Evolutionary conservation across 768 basidiomycete species (phyloP), one percentile per base, ranked within the genome.

Genomic region (Dictyophora rubrovolvata): DNA sequence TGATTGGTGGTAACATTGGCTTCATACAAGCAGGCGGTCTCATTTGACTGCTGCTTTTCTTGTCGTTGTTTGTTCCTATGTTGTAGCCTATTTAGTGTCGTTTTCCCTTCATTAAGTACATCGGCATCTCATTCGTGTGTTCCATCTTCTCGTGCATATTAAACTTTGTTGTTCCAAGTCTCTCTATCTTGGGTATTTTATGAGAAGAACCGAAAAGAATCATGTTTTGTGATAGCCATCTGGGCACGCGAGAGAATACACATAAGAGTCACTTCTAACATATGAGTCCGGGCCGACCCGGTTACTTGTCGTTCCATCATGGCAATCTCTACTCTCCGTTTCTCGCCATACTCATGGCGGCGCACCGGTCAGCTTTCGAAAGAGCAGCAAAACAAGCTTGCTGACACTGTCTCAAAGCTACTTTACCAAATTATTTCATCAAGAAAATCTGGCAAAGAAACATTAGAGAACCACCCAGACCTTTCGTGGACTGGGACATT

Each of bases 321-420:
- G 52, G 56, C 56, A 17, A 35, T 53, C 28, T 21, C 56, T 28
- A 34, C 22, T 28, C 57, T 53, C 33, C 57, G 57, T n/a, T 59
- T 28, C 50, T 35, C 57, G 17, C 57, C 57, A 20, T 42, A 42
- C n/a, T 14, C 42, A 42, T 59, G 57, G 57, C 23, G 23, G 18
- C 20, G 17, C 20, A 59, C 37, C 37, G 36, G n/a, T n/a, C 23
- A 34, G n/a, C 50, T 59, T 17, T 21, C 57, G 5, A 33, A 2
- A n/a, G 21, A 47, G 11, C 48, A 59, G 36, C 52, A 59, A 33
- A 36, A 11, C 11, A 37, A 22, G 1, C 33, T 59, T 33, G 37
- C 57, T 21, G 28, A 20, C 20, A 28, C 50, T 28, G 50, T 59
- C 20, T 52, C 49, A 17, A 51, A 53, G 18, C 21, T 59, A 23